These are phyloP conservation scores for Clavispora vitiphila DNA, from an alignment of 805 yeast species.

Conservation along the genomic window DNA sequence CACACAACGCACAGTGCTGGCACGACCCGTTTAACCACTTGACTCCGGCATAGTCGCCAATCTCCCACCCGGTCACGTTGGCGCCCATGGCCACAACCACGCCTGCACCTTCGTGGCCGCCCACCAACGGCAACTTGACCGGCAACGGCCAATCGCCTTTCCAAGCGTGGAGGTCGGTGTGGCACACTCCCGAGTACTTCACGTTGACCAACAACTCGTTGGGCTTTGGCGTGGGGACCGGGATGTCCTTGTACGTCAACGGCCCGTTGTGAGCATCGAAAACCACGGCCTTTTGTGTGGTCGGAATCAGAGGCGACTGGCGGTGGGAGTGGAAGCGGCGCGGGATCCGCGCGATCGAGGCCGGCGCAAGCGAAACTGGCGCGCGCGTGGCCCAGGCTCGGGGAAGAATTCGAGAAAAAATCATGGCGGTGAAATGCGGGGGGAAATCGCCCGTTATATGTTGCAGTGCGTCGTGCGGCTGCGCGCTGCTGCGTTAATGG, in stretches of 20 bases:
- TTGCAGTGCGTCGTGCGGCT: neutral
- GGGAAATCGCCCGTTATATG: neutral
- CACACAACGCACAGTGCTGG: constrained; percentile 8
- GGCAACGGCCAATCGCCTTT: constrained; percentile 10
- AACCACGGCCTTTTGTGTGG: constrained; percentile 8
- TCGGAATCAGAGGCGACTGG: constrained; percentile 1
- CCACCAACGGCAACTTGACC: constrained; percentile 9
- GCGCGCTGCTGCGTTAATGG: neutral
- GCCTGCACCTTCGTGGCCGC: constrained; percentile 12
- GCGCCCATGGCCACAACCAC: constrained; percentile 9
- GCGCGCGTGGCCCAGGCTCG: no score
- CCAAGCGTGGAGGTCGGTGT: constrained; percentile 13
- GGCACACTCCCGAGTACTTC: constrained; percentile 11
- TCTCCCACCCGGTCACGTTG: constrained; percentile 7
- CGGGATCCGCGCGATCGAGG: neutral
- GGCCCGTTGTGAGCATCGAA: constrained; percentile 10
- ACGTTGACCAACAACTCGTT: constrained; percentile 9
- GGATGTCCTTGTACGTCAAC: constrained; percentile 10
- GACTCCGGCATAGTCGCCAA: constrained; percentile 11
- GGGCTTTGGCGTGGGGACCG: constrained; percentile 7
- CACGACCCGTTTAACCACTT: constrained; percentile 11
- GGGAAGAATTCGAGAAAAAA: neutral
- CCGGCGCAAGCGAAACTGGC: no score
- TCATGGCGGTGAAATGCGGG: neutral
- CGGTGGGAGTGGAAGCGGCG: neutral